A percentile compares a stretch with the other conserved stretches of the same genome.
Conservation (phyloP, 2,329 filamentous ascomycete genomes). For the Exophiala phaeomuriformis region DNA sequence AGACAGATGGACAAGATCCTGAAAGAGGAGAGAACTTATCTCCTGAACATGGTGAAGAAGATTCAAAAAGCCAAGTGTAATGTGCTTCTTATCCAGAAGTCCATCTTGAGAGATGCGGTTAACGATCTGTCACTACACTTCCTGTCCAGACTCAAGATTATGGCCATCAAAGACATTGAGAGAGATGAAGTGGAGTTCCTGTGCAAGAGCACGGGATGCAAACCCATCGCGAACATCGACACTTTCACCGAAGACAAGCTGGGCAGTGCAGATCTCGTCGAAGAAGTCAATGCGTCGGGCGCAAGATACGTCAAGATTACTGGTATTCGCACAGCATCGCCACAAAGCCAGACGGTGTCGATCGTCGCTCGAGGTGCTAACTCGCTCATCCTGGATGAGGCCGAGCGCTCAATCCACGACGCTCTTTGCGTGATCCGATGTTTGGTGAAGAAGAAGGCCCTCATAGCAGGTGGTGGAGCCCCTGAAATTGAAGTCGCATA, state of each 20-base stretch:
- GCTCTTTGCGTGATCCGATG: constrained; percentile 96
- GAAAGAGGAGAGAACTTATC: constrained; percentile 96
- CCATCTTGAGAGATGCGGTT: constrained; percentile 91
- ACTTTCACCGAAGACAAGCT: constrained; percentile 99
- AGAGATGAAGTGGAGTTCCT: constrained; percentile 98
- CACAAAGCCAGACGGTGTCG: constrained; percentile 69
- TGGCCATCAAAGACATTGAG: constrained; percentile 96
- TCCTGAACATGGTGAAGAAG: constrained; percentile 99
- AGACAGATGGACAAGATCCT: constrained; percentile 99
- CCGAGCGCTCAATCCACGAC: constrained; percentile 92
- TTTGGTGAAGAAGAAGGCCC: constrained; percentile 98
- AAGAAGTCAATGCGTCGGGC: constrained; percentile 81
- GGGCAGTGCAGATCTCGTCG: constrained; percentile 83
- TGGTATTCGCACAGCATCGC: constrained; percentile 65
- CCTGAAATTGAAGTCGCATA: constrained; percentile 95
- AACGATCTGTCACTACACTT: constrained; percentile 98
- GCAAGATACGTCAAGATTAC: constrained; percentile 92
- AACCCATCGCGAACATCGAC: constrained; percentile 96
- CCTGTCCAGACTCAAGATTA: constrained; percentile 90
- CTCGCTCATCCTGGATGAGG: constrained; percentile 88
- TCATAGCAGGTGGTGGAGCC: constrained; percentile 92
- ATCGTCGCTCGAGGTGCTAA: constrained; percentile 94
- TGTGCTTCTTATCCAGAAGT: constrained; percentile 96
- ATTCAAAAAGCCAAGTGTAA: constrained; percentile 99
- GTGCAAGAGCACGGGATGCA: constrained; percentile 98